phyloP scores from a whole-genome alignment of 139 green algal genomes.

The Desmodesmus armatus region DNA sequence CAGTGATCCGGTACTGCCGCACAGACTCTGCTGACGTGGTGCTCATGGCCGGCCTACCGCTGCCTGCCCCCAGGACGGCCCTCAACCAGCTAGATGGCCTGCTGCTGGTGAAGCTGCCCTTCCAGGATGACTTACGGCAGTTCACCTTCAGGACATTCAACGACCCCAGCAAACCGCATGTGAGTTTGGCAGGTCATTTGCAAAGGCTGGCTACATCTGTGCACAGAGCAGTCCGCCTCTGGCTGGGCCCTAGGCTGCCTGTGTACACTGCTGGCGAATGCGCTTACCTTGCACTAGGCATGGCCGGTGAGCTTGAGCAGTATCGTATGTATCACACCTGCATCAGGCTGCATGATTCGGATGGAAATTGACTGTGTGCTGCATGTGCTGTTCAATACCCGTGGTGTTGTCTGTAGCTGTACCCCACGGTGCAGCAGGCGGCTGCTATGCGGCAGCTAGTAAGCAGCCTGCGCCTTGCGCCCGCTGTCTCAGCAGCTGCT shows the following conservation, averaged over 20 bases:
- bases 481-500: background rate
- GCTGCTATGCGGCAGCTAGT: conserved; percentile 18
- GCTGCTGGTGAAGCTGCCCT: conserved; percentile 33
- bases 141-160: conserved; percentile 13
- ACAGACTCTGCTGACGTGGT: conserved; percentile 11
- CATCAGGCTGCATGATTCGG: too few species aligned
- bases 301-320: too few species aligned
- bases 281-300: too few species aligned
- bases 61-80: background rate
- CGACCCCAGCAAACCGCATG: conserved; percentile 3
- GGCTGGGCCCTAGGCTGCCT: too few species aligned
- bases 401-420: conserved; percentile 4
- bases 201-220: too few species aligned
- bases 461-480: background rate
- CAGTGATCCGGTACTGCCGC: conserved; percentile 10
- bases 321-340: too few species aligned
- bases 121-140: conserved; percentile 25
- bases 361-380: too few species aligned
- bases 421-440: background rate
- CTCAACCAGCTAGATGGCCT: conserved; percentile 31
- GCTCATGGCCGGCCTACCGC: conserved; percentile 13
- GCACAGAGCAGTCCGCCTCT: too few species aligned
- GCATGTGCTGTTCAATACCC: too few species aligned
- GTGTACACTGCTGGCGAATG: too few species aligned
- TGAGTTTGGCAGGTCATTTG: background rate